Evolutionary conservation across 1,284 basidiomycete species (phyloP).

Genomic region (Ceratobasidium sp.): DNA sequence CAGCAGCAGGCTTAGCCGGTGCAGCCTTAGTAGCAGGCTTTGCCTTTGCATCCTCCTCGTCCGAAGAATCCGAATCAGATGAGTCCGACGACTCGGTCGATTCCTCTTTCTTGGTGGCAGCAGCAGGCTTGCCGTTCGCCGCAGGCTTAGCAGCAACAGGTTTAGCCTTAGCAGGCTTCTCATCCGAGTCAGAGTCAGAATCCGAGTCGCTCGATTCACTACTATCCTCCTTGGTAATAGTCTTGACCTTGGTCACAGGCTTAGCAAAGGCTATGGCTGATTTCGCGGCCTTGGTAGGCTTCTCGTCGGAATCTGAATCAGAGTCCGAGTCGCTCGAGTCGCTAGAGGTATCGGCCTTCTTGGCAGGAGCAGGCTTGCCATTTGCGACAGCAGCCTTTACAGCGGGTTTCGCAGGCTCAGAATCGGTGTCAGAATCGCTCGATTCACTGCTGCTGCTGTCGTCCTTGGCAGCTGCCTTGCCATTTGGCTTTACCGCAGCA

Average conservation of each 20-base stretch:
- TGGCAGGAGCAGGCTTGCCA: conserved; percentile 7
- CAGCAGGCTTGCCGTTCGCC: conserved; percentile 14
- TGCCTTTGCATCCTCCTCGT: conserved; percentile 47
- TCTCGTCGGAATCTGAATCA: conserved; percentile 33
- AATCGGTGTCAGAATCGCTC: conserved; percentile 40
- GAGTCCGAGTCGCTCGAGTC: conserved; percentile 35
- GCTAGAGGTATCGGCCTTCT: conserved; percentile 1
- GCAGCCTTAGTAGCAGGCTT: too few species aligned
- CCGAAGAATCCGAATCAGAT: conserved; percentile 48
- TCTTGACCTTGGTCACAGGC: conserved; percentile 33
- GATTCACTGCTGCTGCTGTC: conserved; percentile 11
- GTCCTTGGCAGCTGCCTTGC: conserved; percentile 27
- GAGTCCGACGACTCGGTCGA: conserved; percentile 41
- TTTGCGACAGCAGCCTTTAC: conserved; percentile 28
- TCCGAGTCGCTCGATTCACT: conserved; percentile 44
- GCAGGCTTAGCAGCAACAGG: conserved; percentile 45
- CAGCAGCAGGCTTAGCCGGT: conserved; percentile 39
- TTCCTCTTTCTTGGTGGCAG: conserved; percentile 42
- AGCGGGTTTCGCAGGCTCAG: conserved; percentile 44
- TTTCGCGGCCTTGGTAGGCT: conserved; percentile 13
- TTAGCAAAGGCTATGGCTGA: conserved; percentile 23
- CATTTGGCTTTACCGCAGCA: conserved; percentile 31
- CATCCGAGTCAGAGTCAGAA: conserved; percentile 41
- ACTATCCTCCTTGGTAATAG: conserved; percentile 43
- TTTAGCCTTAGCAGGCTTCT: conserved; percentile 46